Conservation (phyloP, 441 rosid genomes). For the Capsella rubella region DNA sequence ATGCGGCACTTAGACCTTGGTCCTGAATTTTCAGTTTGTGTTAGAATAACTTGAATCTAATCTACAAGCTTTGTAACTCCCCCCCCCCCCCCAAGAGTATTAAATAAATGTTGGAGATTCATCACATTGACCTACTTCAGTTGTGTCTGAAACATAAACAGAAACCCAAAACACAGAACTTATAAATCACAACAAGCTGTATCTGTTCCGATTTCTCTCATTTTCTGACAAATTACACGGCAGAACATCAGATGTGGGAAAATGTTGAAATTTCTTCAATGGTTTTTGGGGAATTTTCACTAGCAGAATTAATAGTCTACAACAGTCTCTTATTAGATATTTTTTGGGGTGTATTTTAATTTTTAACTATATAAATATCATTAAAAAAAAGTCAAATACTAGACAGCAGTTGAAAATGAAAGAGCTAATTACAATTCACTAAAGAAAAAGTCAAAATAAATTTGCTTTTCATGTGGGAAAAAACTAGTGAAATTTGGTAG, state of each 20-base stretch:
- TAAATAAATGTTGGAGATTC: constrained; percentile 10
- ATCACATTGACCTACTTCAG: neutral
- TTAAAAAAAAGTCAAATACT: too few species aligned
- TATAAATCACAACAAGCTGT: too few species aligned
- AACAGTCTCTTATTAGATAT: neutral
- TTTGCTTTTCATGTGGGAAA: neutral
- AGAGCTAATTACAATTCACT: neutral
- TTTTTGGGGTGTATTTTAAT: neutral
- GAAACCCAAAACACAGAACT: neutral
- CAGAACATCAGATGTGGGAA: neutral
- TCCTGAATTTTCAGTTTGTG: neutral
- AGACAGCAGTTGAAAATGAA: constrained; percentile 4
- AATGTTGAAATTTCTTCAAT: neutral
- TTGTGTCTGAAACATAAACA: neutral
- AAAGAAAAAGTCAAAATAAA: constrained; percentile 7
- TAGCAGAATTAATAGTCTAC: neutral
- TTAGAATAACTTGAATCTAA: neutral
- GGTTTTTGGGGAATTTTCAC: neutral
- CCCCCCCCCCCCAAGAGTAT: neutral
- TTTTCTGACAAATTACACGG: too few species aligned
- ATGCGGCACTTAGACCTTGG: too few species aligned
- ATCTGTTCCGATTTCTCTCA: neutral
- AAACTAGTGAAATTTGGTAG: constrained; percentile 10
- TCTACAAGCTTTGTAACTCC: constrained; percentile 11
- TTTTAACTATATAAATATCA: too few species aligned